Base-by-base conservation (phyloP, 1,139 yeast genomes). In the Candida smagusa region DNA sequence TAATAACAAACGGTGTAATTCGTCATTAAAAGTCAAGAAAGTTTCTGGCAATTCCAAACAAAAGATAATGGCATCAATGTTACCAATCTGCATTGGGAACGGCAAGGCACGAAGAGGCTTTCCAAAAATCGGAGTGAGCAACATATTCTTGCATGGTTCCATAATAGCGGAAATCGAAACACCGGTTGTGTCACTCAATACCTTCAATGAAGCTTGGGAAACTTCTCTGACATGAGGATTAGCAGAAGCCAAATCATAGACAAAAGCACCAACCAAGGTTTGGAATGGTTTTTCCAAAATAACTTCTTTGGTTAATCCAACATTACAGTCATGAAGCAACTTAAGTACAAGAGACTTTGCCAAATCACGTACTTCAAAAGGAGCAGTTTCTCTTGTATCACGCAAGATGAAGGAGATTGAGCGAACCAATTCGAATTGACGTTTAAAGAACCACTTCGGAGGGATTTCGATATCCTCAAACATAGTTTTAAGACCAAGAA, bases 41-140 rank as follows among this genome's bases (percentile, higher is more conserved):
- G 96, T 77, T 44, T 85, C 79, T 7, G 87, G 92, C 35, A 92
- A 70, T 2, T 84, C 80, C 44, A 94, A 67, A 53, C 97, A 92
- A 58, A 83, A 94, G 0, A 95, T 82, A 9, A 94, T 87, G 1
- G 97, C 98, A 62, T 92, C 98, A 44, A 94, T 89, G 58, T 92
- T 90, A 25, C 98, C 98, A 41, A 94, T 92, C 63, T 94, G 98
- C 96, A 90, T 92, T 3, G 97, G 95, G 65, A 94, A 92, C 0
- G 99, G 98, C 44, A 94, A 71, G 0, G 98, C 98, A 45, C 99
- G 74, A 43, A 94, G 65, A 1, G 99, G 99, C 54, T 94, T 94
- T 6, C 96, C 96, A 65, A 92, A 94, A 30, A 94, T 92, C 7
- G 98, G 98, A 1, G 95, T 87, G 34, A 94, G 65, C 31, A 94